A percentile compares a stretch with the other conserved stretches of the same genome.
phyloP scores from a whole-genome alignment of 1,284 basidiomycete genomes.

The Fomitopsis betulina region DNA sequence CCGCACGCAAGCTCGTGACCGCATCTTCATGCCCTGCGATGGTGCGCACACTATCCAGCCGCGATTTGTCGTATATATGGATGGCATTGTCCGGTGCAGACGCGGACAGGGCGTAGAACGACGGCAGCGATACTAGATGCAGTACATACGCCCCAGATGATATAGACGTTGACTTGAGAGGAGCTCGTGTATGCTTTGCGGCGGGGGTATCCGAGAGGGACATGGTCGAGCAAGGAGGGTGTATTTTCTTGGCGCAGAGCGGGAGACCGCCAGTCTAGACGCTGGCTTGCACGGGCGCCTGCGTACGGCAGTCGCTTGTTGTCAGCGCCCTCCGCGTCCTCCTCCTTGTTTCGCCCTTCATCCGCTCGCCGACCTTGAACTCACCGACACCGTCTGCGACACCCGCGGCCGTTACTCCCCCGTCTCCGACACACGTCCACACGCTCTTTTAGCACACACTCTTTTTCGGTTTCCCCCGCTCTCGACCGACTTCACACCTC shows the following conservation, averaged over 20 bases:
- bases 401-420: constrained; percentile 13
- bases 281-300: background rate
- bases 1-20: constrained; percentile 46
- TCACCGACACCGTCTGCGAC: constrained; percentile 23
- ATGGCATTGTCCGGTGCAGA: constrained; percentile 56
- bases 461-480: constrained; percentile 12
- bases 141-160: constrained; percentile 53
- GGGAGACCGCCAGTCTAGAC: constrained; percentile 9
- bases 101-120: constrained; percentile 52
- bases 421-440: constrained; percentile 15
- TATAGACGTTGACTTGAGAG: constrained; percentile 33
- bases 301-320: constrained; percentile 12
- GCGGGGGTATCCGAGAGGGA: constrained; percentile 29
- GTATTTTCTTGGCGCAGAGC: constrained; percentile 13
- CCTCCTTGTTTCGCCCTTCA: constrained; percentile 12
- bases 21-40: constrained; percentile 51
- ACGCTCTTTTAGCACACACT: constrained; percentile 25
- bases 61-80: constrained; percentile 56
- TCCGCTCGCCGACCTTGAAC: constrained; percentile 17
- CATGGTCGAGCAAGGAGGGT: constrained; percentile 16
- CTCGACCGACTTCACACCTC: constrained; percentile 8
- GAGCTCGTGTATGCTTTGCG: constrained; percentile 22
- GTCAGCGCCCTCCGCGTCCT: constrained; percentile 11
- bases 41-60: constrained; percentile 40
- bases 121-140: constrained; percentile 41